A percentile compares a stretch with the other conserved stretches of the same genome.
These are phyloP conservation scores for Talaromyces sp. DNA, from an alignment of 2,329 filamentous ascomycete genomes.

Conservation along the genomic window DNA sequence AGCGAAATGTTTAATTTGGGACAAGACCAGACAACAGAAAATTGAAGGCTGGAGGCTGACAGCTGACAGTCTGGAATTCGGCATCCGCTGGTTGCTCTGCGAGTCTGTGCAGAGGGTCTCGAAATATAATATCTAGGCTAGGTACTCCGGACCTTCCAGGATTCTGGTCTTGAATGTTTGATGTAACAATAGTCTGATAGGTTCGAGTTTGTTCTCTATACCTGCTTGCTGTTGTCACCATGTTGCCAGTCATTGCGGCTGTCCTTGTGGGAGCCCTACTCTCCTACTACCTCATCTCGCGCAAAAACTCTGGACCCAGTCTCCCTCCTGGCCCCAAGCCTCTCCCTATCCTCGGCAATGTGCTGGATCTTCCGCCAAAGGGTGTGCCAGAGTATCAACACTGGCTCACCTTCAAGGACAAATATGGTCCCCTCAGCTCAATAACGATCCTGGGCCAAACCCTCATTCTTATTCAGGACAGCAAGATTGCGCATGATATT, in stretches of 20 bases:
- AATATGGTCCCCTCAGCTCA: slow-evolving; percentile 37
- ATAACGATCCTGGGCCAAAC: slow-evolving; percentile 33
- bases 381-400: slow-evolving; percentile 37
- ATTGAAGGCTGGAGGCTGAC: not conserved
- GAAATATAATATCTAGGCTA: not conserved
- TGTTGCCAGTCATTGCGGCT: not conserved
- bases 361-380: slow-evolving; percentile 43
- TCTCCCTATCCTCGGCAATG: slow-evolving; percentile 47
- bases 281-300: not conserved
- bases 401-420: slow-evolving; percentile 42
- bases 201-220: too few species aligned
- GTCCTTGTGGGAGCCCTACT: not conserved
- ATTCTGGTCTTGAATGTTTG: too few species aligned
- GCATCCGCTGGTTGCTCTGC: too few species aligned
- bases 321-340: slow-evolving; percentile 48
- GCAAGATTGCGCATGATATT: slow-evolving; percentile 26
- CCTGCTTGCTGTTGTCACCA: not conserved
- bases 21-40: not conserved
- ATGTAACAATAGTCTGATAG: too few species aligned
- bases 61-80: not conserved
- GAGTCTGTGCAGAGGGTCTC: not conserved
- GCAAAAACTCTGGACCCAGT: not conserved
- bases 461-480: slow-evolving; percentile 34
- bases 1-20: not conserved
- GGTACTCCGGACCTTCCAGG: too few species aligned